phyloP scores from a whole-genome alignment of 306 rosid species.

The Vicia sativa region DNA sequence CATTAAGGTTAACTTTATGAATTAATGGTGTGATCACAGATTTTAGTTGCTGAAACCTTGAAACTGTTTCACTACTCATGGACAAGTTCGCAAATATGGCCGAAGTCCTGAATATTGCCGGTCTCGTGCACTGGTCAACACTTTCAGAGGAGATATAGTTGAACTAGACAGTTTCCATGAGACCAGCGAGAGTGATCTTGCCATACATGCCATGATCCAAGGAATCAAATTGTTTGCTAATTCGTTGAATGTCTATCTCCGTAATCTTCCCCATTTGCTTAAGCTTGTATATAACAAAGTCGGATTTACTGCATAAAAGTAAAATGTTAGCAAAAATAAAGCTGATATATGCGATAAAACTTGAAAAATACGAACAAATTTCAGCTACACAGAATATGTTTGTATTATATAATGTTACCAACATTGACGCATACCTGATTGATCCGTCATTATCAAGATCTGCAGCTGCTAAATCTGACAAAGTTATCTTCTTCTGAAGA shows the following conservation, averaged over 20 bases:
- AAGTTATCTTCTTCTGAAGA: slow-evolving; percentile 69
- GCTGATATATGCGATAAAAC: neutral
- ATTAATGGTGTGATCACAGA: neutral
- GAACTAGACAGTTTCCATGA: slow-evolving; percentile 50
- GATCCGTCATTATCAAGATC: slow-evolving; percentile 78
- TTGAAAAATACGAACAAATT: neutral
- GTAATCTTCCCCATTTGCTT: slow-evolving; percentile 71
- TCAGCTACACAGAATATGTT: neutral
- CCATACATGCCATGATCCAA: slow-evolving; percentile 51
- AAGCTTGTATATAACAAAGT: slow-evolving; percentile 74
- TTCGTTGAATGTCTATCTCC: slow-evolving; percentile 55
- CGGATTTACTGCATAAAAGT: slow-evolving; percentile 61
- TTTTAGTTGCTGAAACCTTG: neutral
- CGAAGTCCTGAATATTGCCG: neutral
- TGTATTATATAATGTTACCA: neutral
- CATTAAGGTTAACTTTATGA: slow-evolving; percentile 7
- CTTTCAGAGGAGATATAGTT: slow-evolving; percentile 11
- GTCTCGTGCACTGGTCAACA: neutral
- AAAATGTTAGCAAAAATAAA: slow-evolving; percentile 13
- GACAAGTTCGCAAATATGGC: too few relatives aligned
- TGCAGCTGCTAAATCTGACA: slow-evolving; percentile 66
- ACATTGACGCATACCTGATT: slow-evolving; percentile 61
- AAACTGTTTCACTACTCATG: too few relatives aligned
- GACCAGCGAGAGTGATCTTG: slow-evolving; percentile 65
- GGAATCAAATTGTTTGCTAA: slow-evolving; percentile 64